Conservation (phyloP, 768 basidiomycete genomes). For the Panellus pusillus region DNA sequence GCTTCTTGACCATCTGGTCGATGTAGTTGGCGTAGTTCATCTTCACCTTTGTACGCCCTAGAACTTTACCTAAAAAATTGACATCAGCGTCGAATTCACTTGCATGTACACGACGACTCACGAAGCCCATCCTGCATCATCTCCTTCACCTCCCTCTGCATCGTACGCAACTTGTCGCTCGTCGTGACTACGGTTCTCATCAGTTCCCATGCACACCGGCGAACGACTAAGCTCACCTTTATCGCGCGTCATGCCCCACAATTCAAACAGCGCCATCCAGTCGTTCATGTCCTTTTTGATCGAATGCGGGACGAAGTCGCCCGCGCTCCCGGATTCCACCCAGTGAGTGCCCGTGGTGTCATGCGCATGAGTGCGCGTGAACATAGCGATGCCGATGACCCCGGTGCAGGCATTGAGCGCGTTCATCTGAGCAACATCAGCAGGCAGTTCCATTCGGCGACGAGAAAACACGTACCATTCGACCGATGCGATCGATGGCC, state of each 20-base stretch:
- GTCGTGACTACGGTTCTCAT: no score
- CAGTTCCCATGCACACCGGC: no score
- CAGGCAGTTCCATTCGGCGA: no score
- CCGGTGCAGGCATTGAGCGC: neutral
- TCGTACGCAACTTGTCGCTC: neutral
- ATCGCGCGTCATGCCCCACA: slow-evolving; percentile 12
- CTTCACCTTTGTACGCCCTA: neutral
- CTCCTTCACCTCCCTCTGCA: slow-evolving; percentile 1
- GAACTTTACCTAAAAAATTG: slow-evolving; percentile 1
- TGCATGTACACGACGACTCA: neutral
- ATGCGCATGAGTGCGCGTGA: no score
- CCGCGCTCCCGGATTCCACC: neutral
- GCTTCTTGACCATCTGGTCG: slow-evolving; percentile 8
- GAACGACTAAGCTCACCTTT: neutral
- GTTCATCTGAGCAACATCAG: no score
- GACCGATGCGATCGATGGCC: neutral
- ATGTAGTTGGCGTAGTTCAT: slow-evolving; percentile 23
- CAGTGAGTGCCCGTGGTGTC: neutral
- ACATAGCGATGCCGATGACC: neutral
- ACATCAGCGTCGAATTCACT: neutral
- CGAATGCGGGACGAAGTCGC: neutral
- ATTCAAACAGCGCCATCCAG: slow-evolving; percentile 6
- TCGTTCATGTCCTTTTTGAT: neutral
- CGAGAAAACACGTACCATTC: neutral
- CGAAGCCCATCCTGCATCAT: slow-evolving; percentile 10